Percentiles rank a stretch among this genome's conserved stretches.
phyloP scores from a whole-genome alignment of 768 basidiomycete species.

The Termitomyces sp. region DNA sequence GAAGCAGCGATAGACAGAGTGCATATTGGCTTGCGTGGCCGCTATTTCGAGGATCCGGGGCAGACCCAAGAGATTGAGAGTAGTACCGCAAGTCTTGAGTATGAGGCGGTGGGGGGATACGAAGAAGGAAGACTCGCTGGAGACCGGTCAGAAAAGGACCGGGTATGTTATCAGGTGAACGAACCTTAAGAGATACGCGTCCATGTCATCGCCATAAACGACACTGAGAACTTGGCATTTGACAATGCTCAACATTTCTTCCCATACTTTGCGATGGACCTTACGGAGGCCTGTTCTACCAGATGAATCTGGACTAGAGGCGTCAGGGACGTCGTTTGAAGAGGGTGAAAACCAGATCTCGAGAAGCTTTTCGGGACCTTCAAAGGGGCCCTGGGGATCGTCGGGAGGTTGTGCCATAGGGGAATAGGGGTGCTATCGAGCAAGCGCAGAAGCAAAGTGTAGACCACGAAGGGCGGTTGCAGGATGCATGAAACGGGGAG shows the following conservation, averaged over 20 bases:
- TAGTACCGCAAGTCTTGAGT: conserved; percentile 98
- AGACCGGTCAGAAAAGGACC: conserved; percentile 13
- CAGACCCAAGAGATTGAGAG: conserved; percentile 92
- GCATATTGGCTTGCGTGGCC: conserved; percentile 57
- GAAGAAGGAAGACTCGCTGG: conserved; percentile 97
- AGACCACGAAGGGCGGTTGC: conserved; percentile 21
- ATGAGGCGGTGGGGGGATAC: conserved; percentile 94
- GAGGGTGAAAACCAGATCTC: conserved; percentile 97
- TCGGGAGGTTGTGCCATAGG: conserved; percentile 31
- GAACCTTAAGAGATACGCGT: conserved; percentile 95
- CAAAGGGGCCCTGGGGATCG: conserved; percentile 60
- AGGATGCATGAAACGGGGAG: conserved; percentile 42
- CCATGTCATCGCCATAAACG: conserved; percentile 83
- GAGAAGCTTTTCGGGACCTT: conserved; percentile 92
- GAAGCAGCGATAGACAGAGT: conserved; percentile 85
- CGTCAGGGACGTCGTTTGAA: conserved; percentile 52
- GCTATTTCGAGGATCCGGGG: conserved; percentile 96
- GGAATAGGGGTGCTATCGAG: conserved; percentile 45
- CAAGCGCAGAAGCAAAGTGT: conserved; percentile 35
- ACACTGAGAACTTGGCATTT: conserved; percentile 94
- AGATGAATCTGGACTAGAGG: conserved; percentile 27
- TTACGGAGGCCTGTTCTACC: conserved; percentile 70
- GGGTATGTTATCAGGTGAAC: conserved; percentile 20
- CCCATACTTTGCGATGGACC: conserved; percentile 80
- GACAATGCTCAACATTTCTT: conserved; percentile 96